Conservation (phyloP, 371 early-diverging fungal species). For the Saksenaea oblongispora region DNA sequence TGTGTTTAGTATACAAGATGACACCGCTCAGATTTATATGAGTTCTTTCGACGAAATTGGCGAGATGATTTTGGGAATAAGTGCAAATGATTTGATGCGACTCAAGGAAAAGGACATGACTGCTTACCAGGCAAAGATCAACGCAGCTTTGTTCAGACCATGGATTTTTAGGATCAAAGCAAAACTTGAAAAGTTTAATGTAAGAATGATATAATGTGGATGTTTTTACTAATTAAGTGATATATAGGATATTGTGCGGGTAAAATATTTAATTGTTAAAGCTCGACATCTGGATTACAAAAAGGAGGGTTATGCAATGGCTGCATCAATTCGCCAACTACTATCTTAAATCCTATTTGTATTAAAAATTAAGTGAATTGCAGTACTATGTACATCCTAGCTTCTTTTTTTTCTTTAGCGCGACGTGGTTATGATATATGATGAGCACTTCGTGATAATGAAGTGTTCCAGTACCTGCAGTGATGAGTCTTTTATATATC, state of each 20-base stretch:
- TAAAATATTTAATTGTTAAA: conserved; percentile 42
- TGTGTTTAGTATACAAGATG: conserved; percentile 64
- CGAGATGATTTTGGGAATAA: conserved; percentile 59
- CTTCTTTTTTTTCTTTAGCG: too few species aligned
- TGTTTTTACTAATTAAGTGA: background rate
- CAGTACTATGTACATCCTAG: too few species aligned
- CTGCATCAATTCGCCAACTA: background rate
- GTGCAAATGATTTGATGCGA: conserved; percentile 64
- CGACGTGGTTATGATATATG: too few species aligned
- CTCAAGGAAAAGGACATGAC: conserved; percentile 36
- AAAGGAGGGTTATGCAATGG: conserved; percentile 35
- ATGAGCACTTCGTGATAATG: too few species aligned
- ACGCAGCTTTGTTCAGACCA: conserved; percentile 57
- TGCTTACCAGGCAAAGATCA: conserved; percentile 37
- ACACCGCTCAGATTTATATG: conserved; percentile 76
- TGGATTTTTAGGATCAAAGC: conserved; percentile 69
- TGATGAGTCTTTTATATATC: too few species aligned
- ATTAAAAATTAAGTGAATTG: background rate
- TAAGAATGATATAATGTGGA: conserved; percentile 21
- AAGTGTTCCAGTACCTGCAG: too few species aligned
- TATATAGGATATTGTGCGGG: conserved; percentile 49
- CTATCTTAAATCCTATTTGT: background rate
- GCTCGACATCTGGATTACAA: conserved; percentile 54
- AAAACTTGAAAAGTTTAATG: conserved; percentile 77
- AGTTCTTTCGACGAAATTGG: conserved; percentile 81